These are phyloP conservation scores for Vitellaria paradoxa DNA, from an alignment of 179 eudicot genomes.

Conservation along the genomic window DNA sequence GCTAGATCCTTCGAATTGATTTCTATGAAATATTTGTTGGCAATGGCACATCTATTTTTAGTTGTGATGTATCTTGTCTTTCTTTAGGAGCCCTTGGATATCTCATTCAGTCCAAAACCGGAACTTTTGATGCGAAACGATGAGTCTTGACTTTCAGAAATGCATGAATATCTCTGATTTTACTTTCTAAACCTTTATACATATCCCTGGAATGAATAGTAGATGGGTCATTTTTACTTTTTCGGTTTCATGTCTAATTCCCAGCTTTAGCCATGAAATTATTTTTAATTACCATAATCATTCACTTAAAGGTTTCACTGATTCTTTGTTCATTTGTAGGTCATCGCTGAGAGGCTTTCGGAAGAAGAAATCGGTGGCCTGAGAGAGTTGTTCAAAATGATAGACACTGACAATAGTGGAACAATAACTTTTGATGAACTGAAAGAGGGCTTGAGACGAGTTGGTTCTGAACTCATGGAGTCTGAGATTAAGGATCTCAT, in stretches of 20 bases:
- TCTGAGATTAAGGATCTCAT: conserved; percentile 78
- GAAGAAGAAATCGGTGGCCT: conserved; percentile 90
- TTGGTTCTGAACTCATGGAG: conserved; percentile 75
- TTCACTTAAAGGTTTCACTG: not conserved
- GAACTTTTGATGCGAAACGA: not conserved
- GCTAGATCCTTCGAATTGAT: not conserved
- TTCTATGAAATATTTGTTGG: not conserved
- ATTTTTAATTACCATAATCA: not conserved
- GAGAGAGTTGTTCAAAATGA: conserved; percentile 72
- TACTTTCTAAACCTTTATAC: not conserved
- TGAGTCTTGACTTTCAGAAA: not conserved
- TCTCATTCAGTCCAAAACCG: not conserved
- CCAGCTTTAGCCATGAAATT: not conserved
- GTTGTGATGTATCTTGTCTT: not conserved
- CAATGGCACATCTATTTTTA: not conserved
- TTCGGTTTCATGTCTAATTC: not conserved
- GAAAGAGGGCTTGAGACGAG: conserved; percentile 58
- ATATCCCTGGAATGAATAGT: not conserved
- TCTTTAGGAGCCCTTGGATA: not conserved
- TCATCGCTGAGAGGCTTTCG: conserved; percentile 76
- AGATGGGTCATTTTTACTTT: not conserved
- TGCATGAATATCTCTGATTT: not conserved
- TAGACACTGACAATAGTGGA: conserved; percentile 76
- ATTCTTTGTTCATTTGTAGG: conserved; percentile 35
- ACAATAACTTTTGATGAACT: conserved; percentile 77